These are phyloP conservation scores for Tephrocybe sp. DNA, from an alignment of 768 basidiomycete genomes.

Conservation along the genomic window DNA sequence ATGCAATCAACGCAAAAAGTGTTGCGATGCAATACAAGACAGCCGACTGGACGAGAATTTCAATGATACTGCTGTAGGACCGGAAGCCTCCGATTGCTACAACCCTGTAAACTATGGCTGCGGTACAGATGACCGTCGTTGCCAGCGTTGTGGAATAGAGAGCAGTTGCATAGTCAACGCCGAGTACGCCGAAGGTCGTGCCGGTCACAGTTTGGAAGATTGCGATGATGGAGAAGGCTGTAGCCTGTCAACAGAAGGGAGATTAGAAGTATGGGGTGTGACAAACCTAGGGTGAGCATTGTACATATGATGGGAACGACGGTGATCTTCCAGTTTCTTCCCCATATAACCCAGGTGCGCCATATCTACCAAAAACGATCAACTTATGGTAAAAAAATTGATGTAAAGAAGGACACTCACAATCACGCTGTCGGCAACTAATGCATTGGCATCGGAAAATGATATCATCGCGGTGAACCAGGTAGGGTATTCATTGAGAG, in stretches of 20 bases:
- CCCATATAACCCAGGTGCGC: slow-evolving; percentile 18
- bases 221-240: slow-evolving; percentile 15
- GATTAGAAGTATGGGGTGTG: neutral
- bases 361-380: slow-evolving; percentile 11
- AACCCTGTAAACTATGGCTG: slow-evolving; percentile 12
- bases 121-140: slow-evolving; percentile 14
- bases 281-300: slow-evolving; percentile 8
- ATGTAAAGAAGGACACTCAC: neutral
- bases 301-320: slow-evolving; percentile 11
- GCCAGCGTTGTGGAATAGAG: slow-evolving; percentile 13
- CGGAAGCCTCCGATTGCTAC: slow-evolving; percentile 3
- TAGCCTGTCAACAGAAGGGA: neutral
- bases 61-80: slow-evolving; percentile 10
- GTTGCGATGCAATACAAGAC: slow-evolving; percentile 13
- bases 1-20: slow-evolving; percentile 12
- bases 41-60: slow-evolving; percentile 14
- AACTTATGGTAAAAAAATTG: too few relatives aligned
- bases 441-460: slow-evolving; percentile 11
- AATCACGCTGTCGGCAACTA: slow-evolving; percentile 11
- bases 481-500: slow-evolving; percentile 12
- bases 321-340: slow-evolving; percentile 9
- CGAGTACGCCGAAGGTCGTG: slow-evolving; percentile 11
- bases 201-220: slow-evolving; percentile 5
- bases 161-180: slow-evolving; percentile 14
- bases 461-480: slow-evolving; percentile 9